Evolutionary conservation across 75 land plant genomes (phyloP), one percentile per base, ranked within the genome.

Genomic region (Isoetes taiwanensis): DNA sequence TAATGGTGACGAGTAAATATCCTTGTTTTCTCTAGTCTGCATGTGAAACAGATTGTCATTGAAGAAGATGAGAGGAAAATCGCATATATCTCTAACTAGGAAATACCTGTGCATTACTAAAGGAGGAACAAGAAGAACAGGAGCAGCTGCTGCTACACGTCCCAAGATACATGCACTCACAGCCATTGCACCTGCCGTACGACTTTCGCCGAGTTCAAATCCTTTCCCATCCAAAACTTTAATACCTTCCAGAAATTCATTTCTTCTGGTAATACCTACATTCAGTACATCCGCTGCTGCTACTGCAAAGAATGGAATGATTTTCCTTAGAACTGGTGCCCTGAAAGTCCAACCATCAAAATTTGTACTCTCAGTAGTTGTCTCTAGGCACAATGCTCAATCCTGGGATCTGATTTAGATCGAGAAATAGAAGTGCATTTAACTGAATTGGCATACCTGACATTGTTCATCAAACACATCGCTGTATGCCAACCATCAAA

Each of bases 241-340:
- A 55, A 66, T 66, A 27, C 69, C 69, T 24, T 66, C 64, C 2
- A 66, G 30, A 32, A 59, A 58, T 32, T 66, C 69, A 31, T 66
- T 55, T 57, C 69, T 66, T 38, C 69, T 52, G 8, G 69, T 66
- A 25, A 66, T 66, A 27, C 64, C 69, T 17, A 66, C 34, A 31
- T 66, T 66, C 27, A 66, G 38, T 21, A 66, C 52, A 34, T 66
- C 69, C 19, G 69, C 69, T 48, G 69, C 64, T 66, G 69, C 69
- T 17, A 66, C 69, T 29, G 69, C 69, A 66, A 62, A 59, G 37
- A 66, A 66, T 17, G 69, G 69, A 6, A 66, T 59, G 14, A 66
- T 29, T 41, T 59, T 50, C 19, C 69, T 43, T 16, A 41, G 64
- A 33, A 66, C 21, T 28, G 41, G 43, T 30, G 63, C 52, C 69